Base-by-base conservation (phyloP, 768 basidiomycete genomes). In the Imleria badia region DNA sequence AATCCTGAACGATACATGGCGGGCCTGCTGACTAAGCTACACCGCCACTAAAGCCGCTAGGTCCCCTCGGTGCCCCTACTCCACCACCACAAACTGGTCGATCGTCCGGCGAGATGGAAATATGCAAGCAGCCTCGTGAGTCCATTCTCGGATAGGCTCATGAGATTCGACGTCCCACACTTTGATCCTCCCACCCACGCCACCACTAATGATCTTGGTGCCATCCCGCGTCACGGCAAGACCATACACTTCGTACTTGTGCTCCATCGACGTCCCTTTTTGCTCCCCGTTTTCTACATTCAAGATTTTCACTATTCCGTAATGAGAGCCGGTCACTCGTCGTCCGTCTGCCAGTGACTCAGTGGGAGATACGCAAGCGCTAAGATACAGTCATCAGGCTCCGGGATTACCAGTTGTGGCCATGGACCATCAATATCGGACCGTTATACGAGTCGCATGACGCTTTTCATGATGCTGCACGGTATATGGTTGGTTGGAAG, bases 251-350 rank as follows among this genome's bases (percentile, higher is more conserved):
- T 14, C 23, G 1, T 3, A 10, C 10, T 4, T 9, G 13, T 45
- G 36, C 13, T 23, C 12, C 42, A 51, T 54, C 3, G 36, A 12
- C 6, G 6, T 20, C 31, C 48, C 60, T 33, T 33, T 52, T 35
- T 58, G 52, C 15, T 35, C 9, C 3, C 60, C 60, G 19, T 12
- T 48, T 35, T 51, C 52, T 15, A 58, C 17, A 40, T 55, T 29
- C 56, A 52, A 61, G 14, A 55, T 5, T 9, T 13, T 36, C 1
- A 45, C 11, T 13, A 6, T 19, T 11, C 42, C 29, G 5, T 50
- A 33, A 22, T 23, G 0, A 5, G 14, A 59, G 19, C 48, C 20
- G 12, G 48, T 51, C n/a, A 60, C 39, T 3, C 39, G 59, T 30
- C 14, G 39, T 23, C 58, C 54, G 5, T 47, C 60, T 10, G 26